Evolutionary conservation across 495 filamentous ascomycete species (phyloP), one percentile per base, ranked within the genome.

Genomic region (Cairneyella variabilis): DNA sequence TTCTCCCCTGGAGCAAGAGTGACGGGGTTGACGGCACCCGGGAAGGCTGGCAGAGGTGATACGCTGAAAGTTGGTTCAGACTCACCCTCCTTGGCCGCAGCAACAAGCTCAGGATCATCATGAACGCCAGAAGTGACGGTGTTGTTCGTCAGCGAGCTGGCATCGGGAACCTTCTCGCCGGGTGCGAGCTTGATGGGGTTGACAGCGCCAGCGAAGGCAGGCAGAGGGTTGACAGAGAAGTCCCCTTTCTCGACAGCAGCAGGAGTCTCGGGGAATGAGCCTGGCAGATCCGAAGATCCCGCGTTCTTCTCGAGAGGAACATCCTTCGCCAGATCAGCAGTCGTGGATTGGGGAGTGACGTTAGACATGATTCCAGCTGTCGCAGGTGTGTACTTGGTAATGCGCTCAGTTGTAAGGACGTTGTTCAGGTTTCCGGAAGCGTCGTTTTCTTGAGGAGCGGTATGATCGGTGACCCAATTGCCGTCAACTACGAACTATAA

Each of bases 401-500:
- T 85, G 58, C 88, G 77, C 52, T 90, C 79, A 14, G 87, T 83
- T 11, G 80, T 76, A 26, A 98, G 76, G 46, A 97, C 76, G 81
- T 96, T 97, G 75, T 97, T 97, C 50, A 88, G 74, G 76, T 90
- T 93, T 55, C 84, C 81, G 45, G 78, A 69, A 40, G 76, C 76
- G 76, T 96, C 93, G 54, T 75, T 77, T 70, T 95, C 90, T 69
- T 87, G 80, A 23, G 88, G 88, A 20, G 82, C 84, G 45, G 82
- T 78, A 60, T 82, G 83, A 65, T 96, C 88, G 57, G 83, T 88
- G 20, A 78, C 82, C 93, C 93, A 98, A 53, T 73, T 78, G 38
- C 82, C 84, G 79, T 98, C 91, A 40, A 95, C 92, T 58, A 97
- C 87, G 70, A 95, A 97, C 89, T 96, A 65, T 47, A 40, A 49